Percentiles rank a stretch among this genome's conserved stretches.
Evolutionary conservation across 169 alveolate genomes (phyloP).

Genomic region (Perkinsus marinus): DNA sequence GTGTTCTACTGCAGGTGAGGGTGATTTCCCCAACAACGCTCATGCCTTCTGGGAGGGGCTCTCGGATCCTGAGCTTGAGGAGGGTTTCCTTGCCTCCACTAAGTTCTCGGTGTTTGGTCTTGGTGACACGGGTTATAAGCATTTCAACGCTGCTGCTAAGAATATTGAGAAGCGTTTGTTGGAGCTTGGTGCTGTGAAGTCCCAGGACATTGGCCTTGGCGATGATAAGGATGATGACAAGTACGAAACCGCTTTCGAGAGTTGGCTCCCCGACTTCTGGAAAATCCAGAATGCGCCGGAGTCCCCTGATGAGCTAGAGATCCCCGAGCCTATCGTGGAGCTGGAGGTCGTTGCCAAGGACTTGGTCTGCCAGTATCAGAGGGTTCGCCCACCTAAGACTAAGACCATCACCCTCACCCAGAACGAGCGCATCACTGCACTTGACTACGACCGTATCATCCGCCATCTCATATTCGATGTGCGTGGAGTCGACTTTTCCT

Average conservation of each 20-base stretch:
- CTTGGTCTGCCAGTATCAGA: conserved; percentile 9
- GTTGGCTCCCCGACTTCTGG: conserved; percentile 34
- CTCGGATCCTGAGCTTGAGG: neutral
- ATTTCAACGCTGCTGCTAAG: conserved; percentile 40
- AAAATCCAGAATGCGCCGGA: conserved; percentile 25
- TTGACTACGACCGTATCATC: conserved; percentile 19
- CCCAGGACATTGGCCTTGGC: conserved; percentile 29
- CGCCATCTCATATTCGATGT: conserved; percentile 22
- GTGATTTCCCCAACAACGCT: conserved; percentile 1
- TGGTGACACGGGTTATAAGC: conserved; percentile 37
- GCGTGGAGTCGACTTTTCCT: neutral
- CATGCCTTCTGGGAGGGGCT: neutral
- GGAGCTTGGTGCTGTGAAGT: conserved; percentile 34
- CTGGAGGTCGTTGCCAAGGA: conserved; percentile 8
- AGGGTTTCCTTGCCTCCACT: neutral
- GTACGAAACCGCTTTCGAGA: conserved; percentile 30
- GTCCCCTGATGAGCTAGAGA: conserved; percentile 5
- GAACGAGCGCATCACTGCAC: conserved; percentile 18
- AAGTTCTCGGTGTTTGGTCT: conserved; percentile 28
- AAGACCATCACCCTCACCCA: conserved; percentile 9
- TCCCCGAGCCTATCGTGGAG: conserved; percentile 1
- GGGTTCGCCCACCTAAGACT: conserved; percentile 23
- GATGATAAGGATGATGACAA: conserved; percentile 36
- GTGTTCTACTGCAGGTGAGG: conserved; percentile 2
- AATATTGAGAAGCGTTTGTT: conserved; percentile 27